Evolutionary conservation across 768 basidiomycete genomes (phyloP), one percentile per base, ranked within the genome.

Genomic region (Scleroderma bovista): DNA sequence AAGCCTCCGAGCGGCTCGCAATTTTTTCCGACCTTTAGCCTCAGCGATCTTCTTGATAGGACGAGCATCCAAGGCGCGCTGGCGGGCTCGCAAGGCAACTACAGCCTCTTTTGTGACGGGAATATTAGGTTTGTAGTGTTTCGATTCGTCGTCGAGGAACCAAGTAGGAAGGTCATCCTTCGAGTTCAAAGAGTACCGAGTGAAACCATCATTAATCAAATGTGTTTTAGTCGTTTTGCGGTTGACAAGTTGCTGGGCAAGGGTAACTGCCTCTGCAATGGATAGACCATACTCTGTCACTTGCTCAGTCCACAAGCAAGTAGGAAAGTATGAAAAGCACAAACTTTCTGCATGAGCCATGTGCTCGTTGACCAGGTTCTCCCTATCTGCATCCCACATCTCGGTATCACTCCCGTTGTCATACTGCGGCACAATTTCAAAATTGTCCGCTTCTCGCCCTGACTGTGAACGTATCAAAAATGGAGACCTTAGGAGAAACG

Each of bases 31-130:
- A 24, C 92, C 93, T 68, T 98, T 98, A 13, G 96, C 96, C 70
- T 98, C 96, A 9, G 95, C 96, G 7, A 98, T 81, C 75, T 99
- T 99, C 74, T 96, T 98, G 72, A 99, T 98, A 16, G 96, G 96
- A 22, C 96, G 83, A 1, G 95, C 93, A 64, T 99, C 93, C 44
- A 99, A 74, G 13, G 93, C 90, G 12, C 95, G 86, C 69, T 94
- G 89, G 68, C 89, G 92, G 19, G 88, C 89, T 26, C 88, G 83
- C 26, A 99, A 75, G 10, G 82, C 84, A 44, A 78, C 77, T 49
- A 98, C 75, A 10, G 96, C 96, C 65, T 98, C 96, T 67, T 95
- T 98, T 1, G 94, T 97, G 48, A 97, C 77, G n/a, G 96, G 96
- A 41, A 98, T 75, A 65, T 98, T 98, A 46, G 89, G 71, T 65